Conservation (phyloP, 2,329 filamentous ascomycete species). For the Cladosporium sp. region DNA sequence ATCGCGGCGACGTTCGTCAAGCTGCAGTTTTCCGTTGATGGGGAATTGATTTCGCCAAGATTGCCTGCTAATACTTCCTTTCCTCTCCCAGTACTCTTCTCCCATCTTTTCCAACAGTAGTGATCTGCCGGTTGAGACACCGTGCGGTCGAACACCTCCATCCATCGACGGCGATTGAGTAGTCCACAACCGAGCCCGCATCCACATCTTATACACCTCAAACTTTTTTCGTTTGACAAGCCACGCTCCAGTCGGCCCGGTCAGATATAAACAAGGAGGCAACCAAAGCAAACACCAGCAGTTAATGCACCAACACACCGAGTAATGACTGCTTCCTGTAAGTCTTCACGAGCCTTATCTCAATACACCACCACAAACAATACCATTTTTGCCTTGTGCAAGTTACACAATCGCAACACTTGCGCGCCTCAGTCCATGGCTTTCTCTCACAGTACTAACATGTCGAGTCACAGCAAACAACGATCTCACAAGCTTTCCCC, state of each 20-base stretch:
- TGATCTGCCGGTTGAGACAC: too few relatives aligned
- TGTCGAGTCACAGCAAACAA: constrained; percentile 7
- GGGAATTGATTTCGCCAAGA: constrained; percentile 5
- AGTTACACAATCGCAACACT: too few relatives aligned
- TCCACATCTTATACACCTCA: background rate
- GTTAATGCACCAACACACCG: constrained; percentile 19
- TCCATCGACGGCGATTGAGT: background rate
- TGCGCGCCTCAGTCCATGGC: background rate
- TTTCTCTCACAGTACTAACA: constrained; percentile 3
- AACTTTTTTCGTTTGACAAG: background rate
- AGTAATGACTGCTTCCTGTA: constrained; percentile 28
- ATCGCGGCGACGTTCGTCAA: constrained; percentile 5
- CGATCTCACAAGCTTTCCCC: constrained; percentile 31
- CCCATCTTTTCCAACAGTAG: constrained; percentile 2
- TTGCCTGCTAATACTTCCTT: constrained; percentile 7
- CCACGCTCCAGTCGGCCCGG: background rate
- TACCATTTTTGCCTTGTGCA: too few relatives aligned
- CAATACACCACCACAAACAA: background rate
- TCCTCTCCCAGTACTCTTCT: background rate
- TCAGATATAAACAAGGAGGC: background rate
- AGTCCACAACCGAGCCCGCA: background rate
- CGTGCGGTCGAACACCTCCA: background rate
- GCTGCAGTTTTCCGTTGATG: constrained; percentile 10
- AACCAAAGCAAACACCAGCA: constrained; percentile 17
- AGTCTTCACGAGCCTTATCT: constrained; percentile 14